Conservation (phyloP, 2,329 filamentous ascomycete species). For the Ophiostoma sp. region DNA sequence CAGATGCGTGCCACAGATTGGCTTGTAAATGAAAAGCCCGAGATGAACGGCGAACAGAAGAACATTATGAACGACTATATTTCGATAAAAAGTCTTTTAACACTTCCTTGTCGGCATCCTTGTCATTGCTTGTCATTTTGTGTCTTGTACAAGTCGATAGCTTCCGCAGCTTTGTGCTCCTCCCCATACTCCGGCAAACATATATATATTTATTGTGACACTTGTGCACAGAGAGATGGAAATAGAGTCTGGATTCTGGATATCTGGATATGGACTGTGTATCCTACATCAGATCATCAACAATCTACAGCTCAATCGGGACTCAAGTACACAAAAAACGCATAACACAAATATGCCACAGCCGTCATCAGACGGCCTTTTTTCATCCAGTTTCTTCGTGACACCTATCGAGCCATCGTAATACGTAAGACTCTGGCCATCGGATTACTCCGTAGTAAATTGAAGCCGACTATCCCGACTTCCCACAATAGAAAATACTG, state of each 20-base stretch:
- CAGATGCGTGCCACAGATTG: neutral
- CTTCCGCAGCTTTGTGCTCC: neutral
- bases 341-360: neutral
- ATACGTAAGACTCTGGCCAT: neutral
- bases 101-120: neutral
- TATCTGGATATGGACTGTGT: neutral
- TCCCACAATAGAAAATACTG: neutral
- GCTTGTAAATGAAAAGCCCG: slow-evolving; percentile 10
- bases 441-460: neutral
- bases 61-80: neutral
- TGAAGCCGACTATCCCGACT: neutral
- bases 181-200: neutral
- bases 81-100: neutral
- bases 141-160: neutral
- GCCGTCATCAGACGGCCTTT: neutral
- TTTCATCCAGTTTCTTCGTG: neutral
- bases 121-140: neutral
- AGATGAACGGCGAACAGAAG: slow-evolving; percentile 13
- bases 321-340: neutral
- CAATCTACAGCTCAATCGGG: neutral
- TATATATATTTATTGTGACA: neutral
- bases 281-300: neutral
- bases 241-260: neutral
- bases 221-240: neutral
- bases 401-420: neutral